phyloP scores from a whole-genome alignment of 177 flowering plant species.

The Vitis hybrid region DNA sequence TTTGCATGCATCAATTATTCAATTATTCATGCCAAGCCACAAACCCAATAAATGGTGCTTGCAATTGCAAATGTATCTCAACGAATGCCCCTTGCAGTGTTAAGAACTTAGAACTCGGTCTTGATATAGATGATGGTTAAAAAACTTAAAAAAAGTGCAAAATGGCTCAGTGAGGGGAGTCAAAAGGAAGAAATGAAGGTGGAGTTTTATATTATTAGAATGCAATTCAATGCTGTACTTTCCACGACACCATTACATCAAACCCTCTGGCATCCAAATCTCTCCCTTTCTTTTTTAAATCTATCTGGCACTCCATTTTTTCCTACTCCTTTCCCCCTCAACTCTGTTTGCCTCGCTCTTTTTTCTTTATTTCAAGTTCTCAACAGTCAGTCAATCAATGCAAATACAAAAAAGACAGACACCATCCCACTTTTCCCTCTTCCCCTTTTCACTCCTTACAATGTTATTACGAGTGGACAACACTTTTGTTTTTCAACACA shows the following conservation, averaged over 20 bases:
- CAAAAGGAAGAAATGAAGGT: too few species aligned
- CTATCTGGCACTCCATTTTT: conserved; percentile 1
- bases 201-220: conserved; percentile 1
- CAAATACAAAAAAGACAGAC: conserved; percentile 16
- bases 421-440: background rate
- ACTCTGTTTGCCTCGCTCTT: conserved; percentile 1
- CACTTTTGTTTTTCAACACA: conserved; percentile 5
- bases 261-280: conserved; percentile 3
- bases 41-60: too few species aligned
- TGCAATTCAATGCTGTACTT: conserved; percentile 26
- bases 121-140: too few species aligned
- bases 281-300: background rate
- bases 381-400: conserved; percentile 33
- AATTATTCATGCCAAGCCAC: too few species aligned
- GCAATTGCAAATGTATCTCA: too few species aligned
- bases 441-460: conserved; percentile 17
- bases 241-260: conserved; percentile 25
- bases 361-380: conserved; percentile 24
- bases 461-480: conserved; percentile 14
- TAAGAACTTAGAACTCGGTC: too few species aligned
- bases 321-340: background rate
- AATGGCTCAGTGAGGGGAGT: too few species aligned
- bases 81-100: too few species aligned
- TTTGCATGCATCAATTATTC: too few species aligned
- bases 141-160: too few species aligned